Percentiles rank a stretch among this genome's conserved stretches.
These are phyloP conservation scores for Trametes maxima DNA, from an alignment of 768 basidiomycete species.

Conservation along the genomic window DNA sequence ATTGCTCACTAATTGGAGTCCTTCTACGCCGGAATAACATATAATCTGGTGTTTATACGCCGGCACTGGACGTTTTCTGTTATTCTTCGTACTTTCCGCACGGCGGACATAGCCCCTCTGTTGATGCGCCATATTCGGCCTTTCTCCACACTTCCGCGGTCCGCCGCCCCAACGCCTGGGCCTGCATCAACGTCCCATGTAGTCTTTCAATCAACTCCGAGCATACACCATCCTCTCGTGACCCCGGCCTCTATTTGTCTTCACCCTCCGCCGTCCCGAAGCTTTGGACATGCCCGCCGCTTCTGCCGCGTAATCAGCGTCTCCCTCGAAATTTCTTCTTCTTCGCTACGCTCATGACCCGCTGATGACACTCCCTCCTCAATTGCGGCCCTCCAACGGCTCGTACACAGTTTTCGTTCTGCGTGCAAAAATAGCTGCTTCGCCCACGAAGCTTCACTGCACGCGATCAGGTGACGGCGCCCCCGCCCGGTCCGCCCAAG, in stretches of 20 bases:
- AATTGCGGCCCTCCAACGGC: constrained; percentile 4
- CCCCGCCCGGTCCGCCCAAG: neutral
- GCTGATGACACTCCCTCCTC: neutral
- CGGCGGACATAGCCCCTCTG: no score
- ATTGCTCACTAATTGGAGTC: no score
- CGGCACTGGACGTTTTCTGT: no score
- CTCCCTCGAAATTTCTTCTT: neutral
- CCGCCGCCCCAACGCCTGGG: no score
- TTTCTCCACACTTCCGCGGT: no score
- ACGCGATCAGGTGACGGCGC: constrained; percentile 9
- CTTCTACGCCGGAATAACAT: neutral
- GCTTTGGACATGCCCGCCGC: neutral
- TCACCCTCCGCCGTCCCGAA: neutral
- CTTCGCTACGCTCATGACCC: constrained; percentile 9
- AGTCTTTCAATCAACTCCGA: neutral
- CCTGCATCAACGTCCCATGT: neutral
- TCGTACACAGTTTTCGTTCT: neutral
- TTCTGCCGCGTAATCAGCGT: constrained; percentile 6
- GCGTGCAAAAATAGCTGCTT: constrained; percentile 1
- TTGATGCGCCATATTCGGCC: no score
- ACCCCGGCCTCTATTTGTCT: neutral
- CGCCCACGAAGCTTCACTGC: neutral
- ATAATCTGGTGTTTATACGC: no score
- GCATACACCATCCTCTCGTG: constrained; percentile 8
- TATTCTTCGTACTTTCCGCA: no score